phyloP scores from a whole-genome alignment of 164 flowering plant genomes.

The Piper longum region DNA sequence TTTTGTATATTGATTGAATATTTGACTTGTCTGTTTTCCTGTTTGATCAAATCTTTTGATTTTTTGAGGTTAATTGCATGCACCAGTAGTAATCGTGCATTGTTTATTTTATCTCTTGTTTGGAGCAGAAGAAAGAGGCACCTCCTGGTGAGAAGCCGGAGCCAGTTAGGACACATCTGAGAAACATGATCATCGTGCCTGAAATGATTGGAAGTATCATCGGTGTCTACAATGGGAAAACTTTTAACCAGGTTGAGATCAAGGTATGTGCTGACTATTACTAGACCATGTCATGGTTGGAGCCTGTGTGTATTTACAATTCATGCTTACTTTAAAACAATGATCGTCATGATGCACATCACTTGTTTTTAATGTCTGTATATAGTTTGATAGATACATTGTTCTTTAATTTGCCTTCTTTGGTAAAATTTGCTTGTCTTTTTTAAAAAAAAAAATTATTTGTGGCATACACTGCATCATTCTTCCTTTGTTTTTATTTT shows the following conservation, averaged over 20 bases:
- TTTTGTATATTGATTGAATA: no score
- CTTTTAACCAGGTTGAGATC: slow-evolving; percentile 12
- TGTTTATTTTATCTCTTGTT: no score
- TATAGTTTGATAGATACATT: no score
- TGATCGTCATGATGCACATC: no score
- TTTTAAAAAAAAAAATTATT: no score
- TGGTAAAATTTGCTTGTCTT: no score
- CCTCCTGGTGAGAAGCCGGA: slow-evolving; percentile 13
- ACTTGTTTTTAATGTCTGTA: no score
- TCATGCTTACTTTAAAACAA: neutral
- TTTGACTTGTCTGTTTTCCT: no score
- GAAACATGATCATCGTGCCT: slow-evolving; percentile 12
- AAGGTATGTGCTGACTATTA: slow-evolving; percentile 1
- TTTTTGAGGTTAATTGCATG: neutral
- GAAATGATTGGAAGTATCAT: slow-evolving; percentile 10
- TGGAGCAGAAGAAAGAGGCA: slow-evolving; percentile 7
- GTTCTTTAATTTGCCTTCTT: no score
- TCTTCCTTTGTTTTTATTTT: no score
- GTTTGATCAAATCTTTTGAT: no score
- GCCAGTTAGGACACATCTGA: slow-evolving; percentile 10
- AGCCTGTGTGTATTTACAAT: neutral
- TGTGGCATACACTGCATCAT: no score
- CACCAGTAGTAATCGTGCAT: neutral
- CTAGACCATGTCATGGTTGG: neutral
- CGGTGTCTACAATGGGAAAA: slow-evolving; percentile 8